Conservation (phyloP, 306 rosid genomes). For the Argentina anserina region DNA sequence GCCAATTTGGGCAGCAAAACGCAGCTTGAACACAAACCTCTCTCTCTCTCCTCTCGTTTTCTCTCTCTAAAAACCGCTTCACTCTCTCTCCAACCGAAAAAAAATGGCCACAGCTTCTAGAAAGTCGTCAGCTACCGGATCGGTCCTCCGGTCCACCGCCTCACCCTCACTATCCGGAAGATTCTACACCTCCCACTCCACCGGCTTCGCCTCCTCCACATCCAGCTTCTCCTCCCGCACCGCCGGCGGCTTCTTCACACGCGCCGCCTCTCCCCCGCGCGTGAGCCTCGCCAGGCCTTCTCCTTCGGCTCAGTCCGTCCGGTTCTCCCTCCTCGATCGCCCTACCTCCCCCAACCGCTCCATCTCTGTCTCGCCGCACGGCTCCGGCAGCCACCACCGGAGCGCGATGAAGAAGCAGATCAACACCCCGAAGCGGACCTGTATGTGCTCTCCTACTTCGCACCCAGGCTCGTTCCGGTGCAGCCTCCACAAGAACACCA, state of each 20-base stretch:
- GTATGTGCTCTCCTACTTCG: conserved; percentile 89
- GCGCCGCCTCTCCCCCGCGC: conserved; percentile 68
- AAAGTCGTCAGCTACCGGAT: conserved; percentile 47
- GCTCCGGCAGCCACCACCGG: conserved; percentile 24
- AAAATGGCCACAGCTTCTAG: conserved; percentile 67
- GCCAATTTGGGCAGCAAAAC: conserved; percentile 63
- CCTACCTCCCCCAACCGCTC: conserved; percentile 77
- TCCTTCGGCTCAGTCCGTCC: conserved; percentile 48
- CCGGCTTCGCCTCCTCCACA: conserved; percentile 68
- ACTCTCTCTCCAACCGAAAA: not conserved
- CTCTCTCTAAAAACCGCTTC: conserved; percentile 18
- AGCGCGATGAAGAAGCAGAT: conserved; percentile 36
- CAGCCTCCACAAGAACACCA: conserved; percentile 64
- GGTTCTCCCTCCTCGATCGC: conserved; percentile 66
- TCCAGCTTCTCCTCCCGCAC: conserved; percentile 69
- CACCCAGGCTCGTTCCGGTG: conserved; percentile 98
- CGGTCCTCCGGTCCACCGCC: conserved; percentile 43
- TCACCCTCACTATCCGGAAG: conserved; percentile 50
- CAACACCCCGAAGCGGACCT: conserved; percentile 58
- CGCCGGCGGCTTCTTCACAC: conserved; percentile 39
- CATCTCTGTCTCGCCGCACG: conserved; percentile 48
- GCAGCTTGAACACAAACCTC: conserved; percentile 10
- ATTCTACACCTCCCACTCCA: conserved; percentile 36
- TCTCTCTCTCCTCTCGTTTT: not conserved
- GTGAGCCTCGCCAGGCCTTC: conserved; percentile 46